Conservation (phyloP, 108 stramenopile genomes). For the Epithemia pelagica region DNA sequence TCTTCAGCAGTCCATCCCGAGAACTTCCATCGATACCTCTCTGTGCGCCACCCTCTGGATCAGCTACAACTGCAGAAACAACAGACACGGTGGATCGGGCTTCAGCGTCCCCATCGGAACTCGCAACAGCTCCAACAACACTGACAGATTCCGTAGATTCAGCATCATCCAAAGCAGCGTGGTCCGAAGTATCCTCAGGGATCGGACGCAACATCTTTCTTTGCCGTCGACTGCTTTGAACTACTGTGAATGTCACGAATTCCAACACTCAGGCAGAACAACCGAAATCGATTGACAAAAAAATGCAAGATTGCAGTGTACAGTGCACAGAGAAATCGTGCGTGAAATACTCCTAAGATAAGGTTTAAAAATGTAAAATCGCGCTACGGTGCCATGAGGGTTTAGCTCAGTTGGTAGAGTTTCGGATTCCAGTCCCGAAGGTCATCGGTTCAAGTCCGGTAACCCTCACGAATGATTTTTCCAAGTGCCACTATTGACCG, state of each 20-base stretch:
- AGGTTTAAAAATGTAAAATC: too few species aligned
- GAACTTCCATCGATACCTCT: background rate
- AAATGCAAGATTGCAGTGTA: too few species aligned
- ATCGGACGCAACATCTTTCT: background rate
- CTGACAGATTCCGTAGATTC: background rate
- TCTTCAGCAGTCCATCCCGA: background rate
- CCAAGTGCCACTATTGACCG: too few species aligned
- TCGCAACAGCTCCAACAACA: background rate
- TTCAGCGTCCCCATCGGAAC: background rate
- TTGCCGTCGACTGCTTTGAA: too few species aligned
- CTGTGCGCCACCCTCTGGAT: background rate
- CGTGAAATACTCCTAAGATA: too few species aligned
- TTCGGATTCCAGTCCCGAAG: conserved; percentile 49
- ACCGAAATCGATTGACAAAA: too few species aligned
- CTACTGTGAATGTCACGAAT: too few species aligned
- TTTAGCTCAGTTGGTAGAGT: conserved; percentile 47
- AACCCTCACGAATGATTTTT: too few species aligned
- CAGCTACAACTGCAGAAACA: background rate
- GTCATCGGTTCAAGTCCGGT: conserved; percentile 58
- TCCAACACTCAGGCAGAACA: too few species aligned
- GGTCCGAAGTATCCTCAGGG: background rate
- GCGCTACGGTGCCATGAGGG: too few species aligned
- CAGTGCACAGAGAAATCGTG: too few species aligned
- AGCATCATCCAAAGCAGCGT: background rate
- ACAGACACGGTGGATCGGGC: background rate